Percentiles rank a stretch among this genome's conserved stretches.
These are phyloP conservation scores for Chimonanthus praecox DNA, from an alignment of 164 flowering plant genomes.

Conservation along the genomic window DNA sequence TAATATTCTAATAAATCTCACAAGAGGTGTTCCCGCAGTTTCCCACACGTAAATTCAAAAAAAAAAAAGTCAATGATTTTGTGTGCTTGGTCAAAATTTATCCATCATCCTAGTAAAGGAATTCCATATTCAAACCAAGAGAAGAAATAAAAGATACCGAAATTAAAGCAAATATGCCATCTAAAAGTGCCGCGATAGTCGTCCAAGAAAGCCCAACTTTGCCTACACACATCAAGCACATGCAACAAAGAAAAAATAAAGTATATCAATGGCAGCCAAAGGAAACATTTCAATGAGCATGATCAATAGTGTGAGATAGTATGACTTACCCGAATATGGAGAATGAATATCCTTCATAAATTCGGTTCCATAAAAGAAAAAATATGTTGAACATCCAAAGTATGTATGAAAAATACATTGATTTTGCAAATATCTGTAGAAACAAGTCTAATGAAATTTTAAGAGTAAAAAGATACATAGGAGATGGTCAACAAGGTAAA, in stretches of 20 bases:
- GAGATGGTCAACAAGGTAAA: neutral
- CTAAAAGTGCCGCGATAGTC: conserved; percentile 82
- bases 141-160: conserved; percentile 49
- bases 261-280: neutral
- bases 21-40: too few species aligned
- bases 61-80: too few species aligned
- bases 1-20: too few species aligned
- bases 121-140: neutral
- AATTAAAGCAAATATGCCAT: conserved; percentile 98
- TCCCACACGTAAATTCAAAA: too few species aligned
- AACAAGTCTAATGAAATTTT: neutral
- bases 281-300: neutral
- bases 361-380: conserved; percentile 71
- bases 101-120: neutral
- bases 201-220: conserved; percentile 67
- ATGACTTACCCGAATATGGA: conserved; percentile 67
- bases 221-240: conserved; percentile 33
- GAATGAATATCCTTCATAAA: conserved; percentile 87
- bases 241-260: neutral
- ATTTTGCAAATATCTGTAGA: conserved; percentile 63
- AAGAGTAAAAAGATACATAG: neutral
- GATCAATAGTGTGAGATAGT: neutral
- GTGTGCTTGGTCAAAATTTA: too few species aligned
- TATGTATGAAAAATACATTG: conserved; percentile 46
- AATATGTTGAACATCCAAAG: conserved; percentile 75